phyloP scores from a whole-genome alignment of 164 flowering plant species.

The Cinnamomum chago region DNA sequence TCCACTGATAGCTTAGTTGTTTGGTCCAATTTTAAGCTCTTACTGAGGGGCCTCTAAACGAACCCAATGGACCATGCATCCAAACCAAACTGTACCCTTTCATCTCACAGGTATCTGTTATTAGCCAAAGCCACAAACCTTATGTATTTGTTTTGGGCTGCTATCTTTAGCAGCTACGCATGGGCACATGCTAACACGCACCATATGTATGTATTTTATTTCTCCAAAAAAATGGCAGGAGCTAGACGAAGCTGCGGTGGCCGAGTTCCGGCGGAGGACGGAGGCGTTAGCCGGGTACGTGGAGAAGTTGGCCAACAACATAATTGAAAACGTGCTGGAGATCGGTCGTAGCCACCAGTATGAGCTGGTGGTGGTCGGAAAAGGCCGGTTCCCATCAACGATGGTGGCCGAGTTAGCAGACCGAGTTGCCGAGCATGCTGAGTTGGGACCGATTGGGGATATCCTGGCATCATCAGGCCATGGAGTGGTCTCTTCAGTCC shows the following conservation, averaged over 20 bases:
- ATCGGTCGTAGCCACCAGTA: slow-evolving; percentile 42
- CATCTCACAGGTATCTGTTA: too few species aligned
- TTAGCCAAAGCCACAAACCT: too few species aligned
- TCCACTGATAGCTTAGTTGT: too few species aligned
- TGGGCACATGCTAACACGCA: not conserved
- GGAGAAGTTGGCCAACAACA: slow-evolving; percentile 37
- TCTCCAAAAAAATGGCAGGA: slow-evolving; percentile 26
- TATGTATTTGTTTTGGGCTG: too few species aligned
- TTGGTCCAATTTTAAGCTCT: too few species aligned
- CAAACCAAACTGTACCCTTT: too few species aligned
- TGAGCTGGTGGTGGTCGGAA: slow-evolving; percentile 62
- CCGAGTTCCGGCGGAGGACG: slow-evolving; percentile 34
- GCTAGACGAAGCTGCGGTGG: slow-evolving; percentile 38
- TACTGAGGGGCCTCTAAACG: too few species aligned
- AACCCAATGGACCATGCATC: too few species aligned
- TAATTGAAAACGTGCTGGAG: slow-evolving; percentile 37
- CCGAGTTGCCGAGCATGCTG: slow-evolving; percentile 45
- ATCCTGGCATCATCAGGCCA: slow-evolving; percentile 46
- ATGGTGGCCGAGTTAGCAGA: slow-evolving; percentile 46
- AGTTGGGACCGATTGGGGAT: slow-evolving; percentile 70
- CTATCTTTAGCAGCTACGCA: not conserved
- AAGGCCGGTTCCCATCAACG: slow-evolving; percentile 39
- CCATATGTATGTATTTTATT: too few species aligned
- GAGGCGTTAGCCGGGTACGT: slow-evolving; percentile 28
- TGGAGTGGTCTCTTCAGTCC: slow-evolving; percentile 49